A percentile compares a stretch with the other conserved stretches of the same genome.
phyloP scores from a whole-genome alignment of 768 basidiomycete species.

The Leccinum longicurvipes region DNA sequence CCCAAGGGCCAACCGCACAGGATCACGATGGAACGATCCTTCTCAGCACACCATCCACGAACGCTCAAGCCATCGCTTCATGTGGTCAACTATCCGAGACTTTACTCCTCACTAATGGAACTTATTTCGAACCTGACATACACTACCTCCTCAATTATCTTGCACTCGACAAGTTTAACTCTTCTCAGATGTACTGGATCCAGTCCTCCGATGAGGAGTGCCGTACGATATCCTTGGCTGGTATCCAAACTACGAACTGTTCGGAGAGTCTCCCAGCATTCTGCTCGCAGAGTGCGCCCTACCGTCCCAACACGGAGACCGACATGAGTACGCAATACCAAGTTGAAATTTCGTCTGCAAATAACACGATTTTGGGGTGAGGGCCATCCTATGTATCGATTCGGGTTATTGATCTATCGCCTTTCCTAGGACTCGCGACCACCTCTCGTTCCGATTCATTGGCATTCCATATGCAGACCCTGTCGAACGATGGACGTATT shows the following conservation, averaged over 20 bases:
- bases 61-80: constrained; percentile 2
- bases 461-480: constrained; percentile 50
- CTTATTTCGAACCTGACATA: constrained; percentile 11
- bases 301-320: constrained; percentile 2
- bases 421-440: constrained; percentile 40
- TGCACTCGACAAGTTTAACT: background rate
- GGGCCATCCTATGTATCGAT: background rate
- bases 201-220: constrained; percentile 4
- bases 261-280: constrained; percentile 4
- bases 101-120: constrained; percentile 6
- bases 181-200: constrained; percentile 13
- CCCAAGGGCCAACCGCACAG: constrained; percentile 4
- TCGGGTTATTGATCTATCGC: background rate
- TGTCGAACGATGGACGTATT: constrained; percentile 41
- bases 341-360: constrained; percentile 6
- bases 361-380: constrained; percentile 7
- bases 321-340: constrained; percentile 8
- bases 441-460: constrained; percentile 48
- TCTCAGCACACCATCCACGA: background rate
- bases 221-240: constrained; percentile 4
- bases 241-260: constrained; percentile 1
- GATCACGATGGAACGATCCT: constrained; percentile 6
- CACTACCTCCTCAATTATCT: constrained; percentile 5
- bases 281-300: constrained; percentile 10
- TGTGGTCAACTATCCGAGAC: constrained; percentile 7